Evolutionary conservation across 352 stramenopile genomes (phyloP).

Genomic region (Globisporangium carolinianum): DNA sequence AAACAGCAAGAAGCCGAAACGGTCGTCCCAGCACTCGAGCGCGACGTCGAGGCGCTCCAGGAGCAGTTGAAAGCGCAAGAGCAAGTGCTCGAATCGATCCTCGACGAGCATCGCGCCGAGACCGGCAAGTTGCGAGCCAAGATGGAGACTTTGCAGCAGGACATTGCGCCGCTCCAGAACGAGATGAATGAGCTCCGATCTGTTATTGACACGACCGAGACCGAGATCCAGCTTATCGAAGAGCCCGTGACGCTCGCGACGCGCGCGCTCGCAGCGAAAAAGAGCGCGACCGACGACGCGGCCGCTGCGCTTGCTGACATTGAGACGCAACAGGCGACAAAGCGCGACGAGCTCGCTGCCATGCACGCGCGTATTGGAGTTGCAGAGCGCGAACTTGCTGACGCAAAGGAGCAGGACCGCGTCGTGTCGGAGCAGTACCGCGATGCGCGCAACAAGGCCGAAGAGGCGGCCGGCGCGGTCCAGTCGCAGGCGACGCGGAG

Average conservation of each 20-base stretch:
- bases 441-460: conserved; percentile 65
- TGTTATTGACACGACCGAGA: conserved; percentile 75
- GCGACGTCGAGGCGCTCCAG: conserved; percentile 66
- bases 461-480: conserved; percentile 59
- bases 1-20: conserved; percentile 87
- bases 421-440: conserved; percentile 53
- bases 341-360: conserved; percentile 41
- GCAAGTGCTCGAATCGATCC: conserved; percentile 79
- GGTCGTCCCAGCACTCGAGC: conserved; percentile 86
- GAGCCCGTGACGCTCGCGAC: conserved; percentile 65
- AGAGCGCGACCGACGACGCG: conserved; percentile 41
- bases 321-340: conserved; percentile 52
- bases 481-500: conserved; percentile 67
- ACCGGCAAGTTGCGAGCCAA: conserved; percentile 60
- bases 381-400: conserved; percentile 75
- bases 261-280: conserved; percentile 73
- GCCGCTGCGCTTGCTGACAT: conserved; percentile 55
- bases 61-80: conserved; percentile 79
- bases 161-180: conserved; percentile 70
- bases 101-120: conserved; percentile 72
- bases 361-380: conserved; percentile 74
- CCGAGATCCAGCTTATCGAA: conserved; percentile 72
- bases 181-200: conserved; percentile 68
- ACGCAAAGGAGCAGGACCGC: conserved; percentile 40
- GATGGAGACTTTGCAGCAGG: conserved; percentile 71